Conservation (phyloP, 805 yeast genomes). For the Wickerhamiella australiensis region DNA sequence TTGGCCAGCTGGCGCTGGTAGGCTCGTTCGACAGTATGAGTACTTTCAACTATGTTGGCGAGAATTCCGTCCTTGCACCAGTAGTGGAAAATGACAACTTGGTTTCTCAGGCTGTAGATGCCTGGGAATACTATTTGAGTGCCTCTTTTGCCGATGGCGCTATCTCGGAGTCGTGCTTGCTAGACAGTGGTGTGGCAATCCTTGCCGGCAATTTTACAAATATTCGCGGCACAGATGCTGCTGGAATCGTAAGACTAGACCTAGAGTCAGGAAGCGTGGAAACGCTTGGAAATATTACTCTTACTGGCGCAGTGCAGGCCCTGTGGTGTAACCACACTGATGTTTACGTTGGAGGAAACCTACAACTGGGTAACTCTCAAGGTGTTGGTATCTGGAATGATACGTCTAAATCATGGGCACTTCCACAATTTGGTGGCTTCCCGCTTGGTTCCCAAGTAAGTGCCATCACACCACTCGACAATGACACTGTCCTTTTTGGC, state of each 20-base stretch:
- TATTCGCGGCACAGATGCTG: constrained; percentile 11
- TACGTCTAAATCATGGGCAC: constrained; percentile 31
- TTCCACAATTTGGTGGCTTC: constrained; percentile 69
- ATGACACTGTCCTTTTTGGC: constrained; percentile 54
- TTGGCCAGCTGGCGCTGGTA: constrained; percentile 27
- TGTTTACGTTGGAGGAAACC: constrained; percentile 73
- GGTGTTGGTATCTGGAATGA: constrained; percentile 58
- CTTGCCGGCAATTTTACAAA: constrained; percentile 20
- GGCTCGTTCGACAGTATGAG: constrained; percentile 34
- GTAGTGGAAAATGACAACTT: constrained; percentile 17
- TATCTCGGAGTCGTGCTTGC: constrained; percentile 15
- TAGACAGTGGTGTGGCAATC: constrained; percentile 15
- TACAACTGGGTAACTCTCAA: constrained; percentile 40
- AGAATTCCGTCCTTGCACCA: constrained; percentile 24
- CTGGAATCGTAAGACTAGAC: constrained; percentile 14
- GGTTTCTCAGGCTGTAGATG: constrained; percentile 11
- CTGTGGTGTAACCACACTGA: constrained; percentile 39
- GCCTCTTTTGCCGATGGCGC: constrained; percentile 21
- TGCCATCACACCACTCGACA: constrained; percentile 39
- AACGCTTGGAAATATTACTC: constrained; percentile 11
- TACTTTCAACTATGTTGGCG: constrained; percentile 28
- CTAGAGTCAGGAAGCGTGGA: constrained; percentile 12
- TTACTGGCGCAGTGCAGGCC: constrained; percentile 27
- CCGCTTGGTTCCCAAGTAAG: constrained; percentile 45
- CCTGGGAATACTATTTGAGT: constrained; percentile 16